Conservation (phyloP, 768 basidiomycete genomes). For the Kwoniella botswanensis region DNA sequence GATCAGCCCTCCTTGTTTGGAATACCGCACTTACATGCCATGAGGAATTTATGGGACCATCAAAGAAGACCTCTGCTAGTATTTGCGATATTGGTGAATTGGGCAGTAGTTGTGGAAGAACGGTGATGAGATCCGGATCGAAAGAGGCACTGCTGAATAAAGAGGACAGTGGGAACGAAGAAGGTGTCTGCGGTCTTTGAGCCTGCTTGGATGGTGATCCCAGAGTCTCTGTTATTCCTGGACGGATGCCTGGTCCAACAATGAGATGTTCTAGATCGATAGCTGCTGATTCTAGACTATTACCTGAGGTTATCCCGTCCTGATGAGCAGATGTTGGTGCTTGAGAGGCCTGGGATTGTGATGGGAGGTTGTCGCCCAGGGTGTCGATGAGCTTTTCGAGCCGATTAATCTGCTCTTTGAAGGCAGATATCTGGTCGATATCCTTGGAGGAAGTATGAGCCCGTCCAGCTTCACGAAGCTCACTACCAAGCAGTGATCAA, state of each 20-base stretch:
- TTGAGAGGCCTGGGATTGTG: too few relatives aligned
- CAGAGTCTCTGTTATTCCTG: constrained; percentile 11
- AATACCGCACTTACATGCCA: constrained; percentile 21
- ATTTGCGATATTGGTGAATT: constrained; percentile 1
- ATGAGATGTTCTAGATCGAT: constrained; percentile 8
- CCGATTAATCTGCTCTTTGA: constrained; percentile 5
- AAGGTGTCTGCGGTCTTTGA: neutral
- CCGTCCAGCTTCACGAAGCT: too few relatives aligned
- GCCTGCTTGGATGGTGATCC: neutral
- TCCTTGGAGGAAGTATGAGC: neutral
- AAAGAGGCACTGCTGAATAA: neutral
- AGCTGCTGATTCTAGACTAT: constrained; percentile 12
- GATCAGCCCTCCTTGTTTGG: neutral
- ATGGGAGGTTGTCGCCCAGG: neutral
- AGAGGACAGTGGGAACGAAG: neutral
- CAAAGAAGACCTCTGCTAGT: constrained; percentile 12
- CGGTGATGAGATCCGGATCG: constrained; percentile 1
- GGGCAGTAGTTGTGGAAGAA: constrained; percentile 12
- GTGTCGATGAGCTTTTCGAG: constrained; percentile 13
- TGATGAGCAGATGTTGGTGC: neutral
- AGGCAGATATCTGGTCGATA: neutral
- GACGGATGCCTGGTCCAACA: constrained; percentile 18
- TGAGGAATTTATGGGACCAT: constrained; percentile 11
- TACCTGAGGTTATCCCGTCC: neutral
- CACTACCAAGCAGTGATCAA: too few relatives aligned